Conservation (phyloP, 2,329 filamentous ascomycete species). For the Monascus ruber region DNA sequence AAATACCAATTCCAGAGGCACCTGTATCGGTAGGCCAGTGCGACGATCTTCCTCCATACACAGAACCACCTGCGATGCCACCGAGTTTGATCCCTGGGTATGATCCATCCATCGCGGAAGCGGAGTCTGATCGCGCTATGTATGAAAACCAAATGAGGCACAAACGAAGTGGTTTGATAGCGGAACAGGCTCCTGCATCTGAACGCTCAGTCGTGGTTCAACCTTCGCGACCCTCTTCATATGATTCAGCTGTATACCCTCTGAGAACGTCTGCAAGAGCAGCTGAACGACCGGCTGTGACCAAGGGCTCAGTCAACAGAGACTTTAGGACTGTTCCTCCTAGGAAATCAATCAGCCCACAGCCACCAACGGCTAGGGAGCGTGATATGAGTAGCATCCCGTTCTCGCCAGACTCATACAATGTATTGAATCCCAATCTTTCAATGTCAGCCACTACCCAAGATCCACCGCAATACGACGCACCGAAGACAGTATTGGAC, state of each 20-base stretch:
- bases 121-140: slow-evolving; percentile 16
- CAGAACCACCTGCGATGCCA: slow-evolving; percentile 22
- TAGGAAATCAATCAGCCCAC: slow-evolving; percentile 51
- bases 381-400: slow-evolving; percentile 37
- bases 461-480: slow-evolving; percentile 26
- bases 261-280: slow-evolving; percentile 18
- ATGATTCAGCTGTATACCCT: slow-evolving; percentile 14
- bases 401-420: slow-evolving; percentile 52
- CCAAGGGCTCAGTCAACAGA: slow-evolving; percentile 22
- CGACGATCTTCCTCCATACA: slow-evolving; percentile 15
- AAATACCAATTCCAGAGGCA: slow-evolving; percentile 4
- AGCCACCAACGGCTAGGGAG: slow-evolving; percentile 33
- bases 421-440: slow-evolving; percentile 43
- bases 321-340: slow-evolving; percentile 32
- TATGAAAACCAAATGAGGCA: slow-evolving; percentile 16
- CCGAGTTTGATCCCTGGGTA: slow-evolving; percentile 32
- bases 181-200: background rate
- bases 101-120: slow-evolving; percentile 20
- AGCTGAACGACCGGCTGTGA: slow-evolving; percentile 12
- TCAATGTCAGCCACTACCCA: slow-evolving; percentile 20
- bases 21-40: slow-evolving; percentile 12
- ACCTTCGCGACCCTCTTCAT: slow-evolving; percentile 1
- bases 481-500: slow-evolving; percentile 28
- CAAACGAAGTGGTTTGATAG: slow-evolving; percentile 12
- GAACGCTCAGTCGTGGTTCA: background rate